These are phyloP conservation scores for Lecanosticta acicola DNA, from an alignment of 2,329 filamentous ascomycete genomes.

Conservation along the genomic window DNA sequence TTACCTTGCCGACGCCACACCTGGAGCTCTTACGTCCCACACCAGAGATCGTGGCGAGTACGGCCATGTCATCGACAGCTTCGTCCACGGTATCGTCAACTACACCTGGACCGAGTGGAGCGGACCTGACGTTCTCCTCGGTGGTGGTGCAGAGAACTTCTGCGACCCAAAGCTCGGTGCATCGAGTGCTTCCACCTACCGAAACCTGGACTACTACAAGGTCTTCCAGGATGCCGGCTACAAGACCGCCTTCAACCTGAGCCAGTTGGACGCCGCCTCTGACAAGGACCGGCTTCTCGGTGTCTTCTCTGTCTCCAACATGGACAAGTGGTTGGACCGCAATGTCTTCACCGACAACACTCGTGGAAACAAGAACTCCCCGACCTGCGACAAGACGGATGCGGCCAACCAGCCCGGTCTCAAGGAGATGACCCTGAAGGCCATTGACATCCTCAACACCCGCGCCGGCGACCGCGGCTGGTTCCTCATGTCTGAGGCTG, in stretches of 20 bases:
- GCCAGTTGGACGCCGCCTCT: slow-evolving; percentile 55
- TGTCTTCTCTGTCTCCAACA: slow-evolving; percentile 67
- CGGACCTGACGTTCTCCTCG: slow-evolving; percentile 76
- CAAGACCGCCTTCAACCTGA: slow-evolving; percentile 67
- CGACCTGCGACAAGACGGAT: slow-evolving; percentile 57
- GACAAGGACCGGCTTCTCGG: slow-evolving; percentile 63
- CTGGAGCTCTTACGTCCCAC: slow-evolving; percentile 68
- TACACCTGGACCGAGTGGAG: slow-evolving; percentile 72
- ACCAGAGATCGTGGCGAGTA: slow-evolving; percentile 65
- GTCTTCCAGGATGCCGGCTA: slow-evolving; percentile 69
- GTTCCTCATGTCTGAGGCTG: slow-evolving; percentile 83
- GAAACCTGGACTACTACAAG: slow-evolving; percentile 65
- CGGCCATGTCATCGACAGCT: slow-evolving; percentile 67
- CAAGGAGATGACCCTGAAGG: slow-evolving; percentile 83
- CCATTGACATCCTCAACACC: slow-evolving; percentile 46
- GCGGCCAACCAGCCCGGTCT: slow-evolving; percentile 74
- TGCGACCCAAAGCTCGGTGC: slow-evolving; percentile 49
- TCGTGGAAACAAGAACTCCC: slow-evolving; percentile 59
- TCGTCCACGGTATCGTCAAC: slow-evolving; percentile 69
- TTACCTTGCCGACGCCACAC: slow-evolving; percentile 74
- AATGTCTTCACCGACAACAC: slow-evolving; percentile 73
- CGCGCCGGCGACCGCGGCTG: slow-evolving; percentile 59
- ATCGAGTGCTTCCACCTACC: slow-evolving; percentile 48
- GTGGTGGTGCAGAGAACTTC: slow-evolving; percentile 75
- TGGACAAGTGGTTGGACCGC: slow-evolving; percentile 78